Evolutionary conservation across 345 rosid species (phyloP), one percentile per base, ranked within the genome.

Genomic region (Cardamine chenopodiifolia): DNA sequence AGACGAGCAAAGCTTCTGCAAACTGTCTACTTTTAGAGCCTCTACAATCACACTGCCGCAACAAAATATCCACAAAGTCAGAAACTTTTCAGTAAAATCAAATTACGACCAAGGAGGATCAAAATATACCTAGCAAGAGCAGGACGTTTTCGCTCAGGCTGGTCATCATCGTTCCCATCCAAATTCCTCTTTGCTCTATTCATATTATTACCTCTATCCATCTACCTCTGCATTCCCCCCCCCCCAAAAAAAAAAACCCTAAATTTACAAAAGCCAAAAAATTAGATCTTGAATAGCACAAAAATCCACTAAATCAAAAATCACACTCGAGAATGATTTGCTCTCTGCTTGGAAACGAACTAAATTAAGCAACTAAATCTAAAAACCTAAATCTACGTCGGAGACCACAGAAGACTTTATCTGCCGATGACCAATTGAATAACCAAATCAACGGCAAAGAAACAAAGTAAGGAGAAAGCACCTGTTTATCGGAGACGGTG

Each of bases 1-100:
- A 63, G 99, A 95, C 8, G 99, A 95, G 85, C 96, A 95, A 67
- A 95, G 86, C 90, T 87, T 95, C 86, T 95, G 99, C 74, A 95
- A 79, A 81, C 97, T 92, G 72, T 92, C 98, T 75, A 92, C 86
- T 87, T 92, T 95, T 65, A 95, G 84, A 82, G 99, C 99, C 82
- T 95, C 99, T 5, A 95, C 98, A 68, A 95, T 90, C 28, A 92
- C 97, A 62, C 99, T 95, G 54, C 82, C 86, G 78, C 63, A 71
- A 58, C 35, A n/a, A 22, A 34, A 25, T 0, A 22, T n/a, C 68
- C 34, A 22, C 10, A 68, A 68, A 53, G 61, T 55, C 35, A 68
- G 78, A 67, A 68, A 62, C 66, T 73, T 71, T 20, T 48, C 57
- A 42, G 31, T 32, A 26, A 22, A 44, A 44, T 4, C 19, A 57